Evolutionary conservation across 768 basidiomycete species (phyloP).

Genomic region (Hysterangium stoloniferum): DNA sequence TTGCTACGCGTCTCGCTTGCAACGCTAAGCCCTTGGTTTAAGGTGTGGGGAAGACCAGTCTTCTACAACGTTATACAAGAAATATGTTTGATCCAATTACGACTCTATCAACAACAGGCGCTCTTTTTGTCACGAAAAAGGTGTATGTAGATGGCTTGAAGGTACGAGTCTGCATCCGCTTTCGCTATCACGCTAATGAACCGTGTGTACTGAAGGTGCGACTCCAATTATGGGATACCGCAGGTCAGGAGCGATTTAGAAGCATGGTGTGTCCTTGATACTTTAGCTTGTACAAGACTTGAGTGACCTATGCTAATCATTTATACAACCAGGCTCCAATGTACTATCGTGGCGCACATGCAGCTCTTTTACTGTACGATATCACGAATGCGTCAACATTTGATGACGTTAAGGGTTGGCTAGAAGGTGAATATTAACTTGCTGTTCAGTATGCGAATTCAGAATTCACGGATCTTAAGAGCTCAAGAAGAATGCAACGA

Average conservation of each 20-base stretch:
- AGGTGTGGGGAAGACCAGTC: conserved; percentile 92
- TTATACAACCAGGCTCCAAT: conserved; percentile 65
- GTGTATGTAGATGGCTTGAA: conserved; percentile 76
- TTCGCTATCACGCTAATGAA: not conserved
- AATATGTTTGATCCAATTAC: conserved; percentile 85
- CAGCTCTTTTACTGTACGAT: conserved; percentile 91
- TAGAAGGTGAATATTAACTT: conserved; percentile 48
- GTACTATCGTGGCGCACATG: conserved; percentile 95
- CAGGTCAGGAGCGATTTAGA: conserved; percentile 88
- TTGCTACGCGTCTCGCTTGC: conserved; percentile 11
- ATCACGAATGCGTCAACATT: conserved; percentile 86
- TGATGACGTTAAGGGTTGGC: conserved; percentile 87
- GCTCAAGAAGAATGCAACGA: conserved; percentile 81
- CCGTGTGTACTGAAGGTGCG: not conserved
- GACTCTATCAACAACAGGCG: conserved; percentile 85
- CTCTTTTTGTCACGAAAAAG: conserved; percentile 92
- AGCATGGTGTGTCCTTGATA: conserved; percentile 57
- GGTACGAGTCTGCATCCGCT: conserved; percentile 40
- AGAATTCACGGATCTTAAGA: conserved; percentile 38
- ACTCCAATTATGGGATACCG: conserved; percentile 88
- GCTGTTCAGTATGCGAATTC: no score
- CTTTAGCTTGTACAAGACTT: not conserved
- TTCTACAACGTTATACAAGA: conserved; percentile 85
- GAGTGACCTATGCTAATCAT: conserved; percentile 1
- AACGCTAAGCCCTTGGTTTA: conserved; percentile 28